These are phyloP conservation scores for Echeveria elegans DNA, from an alignment of 164 flowering plant species.

Conservation along the genomic window DNA sequence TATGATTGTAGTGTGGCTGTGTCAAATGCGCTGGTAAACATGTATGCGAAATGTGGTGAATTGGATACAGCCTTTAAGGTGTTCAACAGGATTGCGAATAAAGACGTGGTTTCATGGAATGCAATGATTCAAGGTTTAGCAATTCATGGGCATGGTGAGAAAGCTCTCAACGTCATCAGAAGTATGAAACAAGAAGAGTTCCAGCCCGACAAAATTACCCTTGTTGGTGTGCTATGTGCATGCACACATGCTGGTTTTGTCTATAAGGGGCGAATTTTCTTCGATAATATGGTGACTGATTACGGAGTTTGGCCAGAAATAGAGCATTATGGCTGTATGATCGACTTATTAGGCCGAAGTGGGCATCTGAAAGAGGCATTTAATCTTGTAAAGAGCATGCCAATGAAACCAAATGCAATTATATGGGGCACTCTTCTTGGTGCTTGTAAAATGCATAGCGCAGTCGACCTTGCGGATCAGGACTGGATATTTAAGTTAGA, in stretches of 20 bases:
- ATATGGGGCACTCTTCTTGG: conserved; percentile 71
- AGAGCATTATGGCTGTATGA: conserved; percentile 60
- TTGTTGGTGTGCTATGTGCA: conserved; percentile 50
- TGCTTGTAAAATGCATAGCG: conserved; percentile 56
- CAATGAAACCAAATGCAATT: conserved; percentile 50
- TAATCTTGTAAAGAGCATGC: conserved; percentile 39
- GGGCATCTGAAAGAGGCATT: conserved; percentile 56
- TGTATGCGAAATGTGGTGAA: conserved; percentile 81
- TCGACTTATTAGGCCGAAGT: conserved; percentile 57
- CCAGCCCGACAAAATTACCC: conserved; percentile 46
- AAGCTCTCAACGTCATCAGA: conserved; percentile 45
- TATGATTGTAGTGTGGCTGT: conserved; percentile 25
- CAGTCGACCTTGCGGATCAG: conserved; percentile 44
- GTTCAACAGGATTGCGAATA: conserved; percentile 37
- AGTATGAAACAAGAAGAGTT: conserved; percentile 54
- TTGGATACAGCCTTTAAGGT: conserved; percentile 36
- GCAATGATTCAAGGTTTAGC: conserved; percentile 70
- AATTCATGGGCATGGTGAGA: conserved; percentile 56
- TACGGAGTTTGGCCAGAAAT: conserved; percentile 38
- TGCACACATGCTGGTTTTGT: conserved; percentile 56
- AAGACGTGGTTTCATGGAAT: conserved; percentile 75
- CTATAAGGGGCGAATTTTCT: conserved; percentile 36
- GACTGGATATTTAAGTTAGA: conserved; percentile 35
- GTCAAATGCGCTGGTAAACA: conserved; percentile 67
- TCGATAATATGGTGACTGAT: conserved; percentile 41